A percentile compares a stretch with the other conserved stretches of the same genome.
phyloP scores from a whole-genome alignment of 2,329 filamentous ascomycete genomes.

The Ceratocystis huliohia region DNA sequence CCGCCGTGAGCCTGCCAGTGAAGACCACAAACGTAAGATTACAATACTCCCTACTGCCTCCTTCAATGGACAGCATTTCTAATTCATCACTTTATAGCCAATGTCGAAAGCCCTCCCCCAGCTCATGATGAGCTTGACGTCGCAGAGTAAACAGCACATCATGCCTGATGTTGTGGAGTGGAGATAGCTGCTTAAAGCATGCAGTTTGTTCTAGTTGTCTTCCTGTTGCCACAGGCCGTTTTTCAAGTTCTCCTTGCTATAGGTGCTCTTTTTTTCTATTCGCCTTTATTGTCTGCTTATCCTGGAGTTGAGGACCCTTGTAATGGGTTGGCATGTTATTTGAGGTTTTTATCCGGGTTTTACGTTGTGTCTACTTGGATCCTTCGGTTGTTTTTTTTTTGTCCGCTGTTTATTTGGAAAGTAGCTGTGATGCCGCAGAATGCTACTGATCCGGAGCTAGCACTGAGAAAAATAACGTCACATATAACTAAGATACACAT shows the following conservation, averaged over 20 bases:
- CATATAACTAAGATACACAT: no score
- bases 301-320: constrained; percentile 15
- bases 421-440: not conserved
- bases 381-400: constrained; percentile 10
- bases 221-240: not conserved
- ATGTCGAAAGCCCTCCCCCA: constrained; percentile 61
- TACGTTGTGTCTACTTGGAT: not conserved
- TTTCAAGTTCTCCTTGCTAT: not conserved
- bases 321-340: constrained; percentile 4
- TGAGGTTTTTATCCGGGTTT: not conserved
- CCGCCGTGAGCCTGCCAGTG: constrained; percentile 69
- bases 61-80: not conserved
- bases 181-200: not conserved
- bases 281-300: constrained; percentile 13
- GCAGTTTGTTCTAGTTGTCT: not conserved
- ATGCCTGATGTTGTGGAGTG: no score
- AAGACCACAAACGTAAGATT: constrained; percentile 72
- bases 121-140: constrained; percentile 92
- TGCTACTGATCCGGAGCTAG: no score
- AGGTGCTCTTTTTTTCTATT: constrained; percentile 1
- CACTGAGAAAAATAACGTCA: no score
- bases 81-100: not conserved
- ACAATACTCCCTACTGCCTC: constrained; percentile 19
- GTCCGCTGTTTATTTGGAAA: not conserved
- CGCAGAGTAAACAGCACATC: constrained; percentile 49